Base-by-base conservation (phyloP, 768 basidiomycete genomes). In the Lactarius sanguifluus region DNA sequence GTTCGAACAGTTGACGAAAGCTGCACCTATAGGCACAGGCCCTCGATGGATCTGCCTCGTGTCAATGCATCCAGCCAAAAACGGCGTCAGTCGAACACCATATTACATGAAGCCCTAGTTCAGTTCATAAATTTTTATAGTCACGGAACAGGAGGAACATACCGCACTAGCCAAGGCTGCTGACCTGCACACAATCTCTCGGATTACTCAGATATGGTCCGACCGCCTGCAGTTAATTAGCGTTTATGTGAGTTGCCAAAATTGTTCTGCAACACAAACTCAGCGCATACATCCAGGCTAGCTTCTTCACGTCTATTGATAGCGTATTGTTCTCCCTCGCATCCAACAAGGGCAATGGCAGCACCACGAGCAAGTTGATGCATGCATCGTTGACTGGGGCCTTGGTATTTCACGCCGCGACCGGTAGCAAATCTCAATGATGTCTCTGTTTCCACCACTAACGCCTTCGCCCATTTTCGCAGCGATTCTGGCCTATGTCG, bases 221-320 rank as follows among this genome's bases (percentile, higher is more conserved):
- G 64, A 68, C 7, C 67, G 64, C 9, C 43, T 68, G 45, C 67
- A 61, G 13, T 15, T 66, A 40, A 61, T 61, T 8, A 68, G 67
- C 28, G 67, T 68, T n/a, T 65, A 65, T 50, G 67, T 68, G 55
- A 59, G 67, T 43, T 13, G 23, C 57, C 13, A n/a, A 38, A 28
- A 1, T 15, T 16, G 6, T 28, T 64, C 28, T 32, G n/a, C 41
- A 3, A 28, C 16, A 52, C 25, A 2, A 41, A 54, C 47, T n/a
- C 36, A 45, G 34, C 9, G 41, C 52, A 64, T 59, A 59, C 18
- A 47, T 55, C 5, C 47, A 68, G 67, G 58, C 67, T 55, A 66
- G 59, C 32, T 68, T 68, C 30, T 68, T 65, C 58, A 66, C 67
- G 18, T 68, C 67, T 28, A 66, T 68, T 30, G 67, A 68, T 41